phyloP scores from a whole-genome alignment of 179 eudicot species.

The Amaranthus tricolor region DNA sequence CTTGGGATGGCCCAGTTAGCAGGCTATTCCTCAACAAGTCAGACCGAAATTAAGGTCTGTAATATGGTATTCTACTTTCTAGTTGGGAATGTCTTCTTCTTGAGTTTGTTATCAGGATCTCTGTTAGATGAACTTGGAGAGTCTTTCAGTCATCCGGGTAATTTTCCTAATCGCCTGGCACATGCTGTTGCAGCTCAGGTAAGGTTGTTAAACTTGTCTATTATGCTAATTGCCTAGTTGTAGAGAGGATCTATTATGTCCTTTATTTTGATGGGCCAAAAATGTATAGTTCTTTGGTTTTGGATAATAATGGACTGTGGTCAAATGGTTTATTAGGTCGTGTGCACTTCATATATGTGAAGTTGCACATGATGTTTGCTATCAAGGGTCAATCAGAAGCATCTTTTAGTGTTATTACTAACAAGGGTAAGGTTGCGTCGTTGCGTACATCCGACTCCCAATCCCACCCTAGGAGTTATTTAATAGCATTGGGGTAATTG shows the following conservation, averaged over 20 bases:
- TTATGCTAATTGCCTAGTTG: not conserved
- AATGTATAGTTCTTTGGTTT: too few relatives aligned
- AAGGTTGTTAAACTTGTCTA: constrained; percentile 19
- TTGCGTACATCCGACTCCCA: too few relatives aligned
- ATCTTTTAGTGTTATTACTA: too few relatives aligned
- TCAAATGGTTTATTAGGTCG: too few relatives aligned
- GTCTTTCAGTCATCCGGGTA: constrained; percentile 64
- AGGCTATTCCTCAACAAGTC: constrained; percentile 70
- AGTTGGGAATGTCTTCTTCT: constrained; percentile 85
- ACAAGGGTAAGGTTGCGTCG: too few relatives aligned
- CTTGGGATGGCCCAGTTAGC: constrained; percentile 71
- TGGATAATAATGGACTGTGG: too few relatives aligned
- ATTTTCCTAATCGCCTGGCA: constrained; percentile 83
- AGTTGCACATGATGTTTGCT: too few relatives aligned
- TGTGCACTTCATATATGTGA: too few relatives aligned
- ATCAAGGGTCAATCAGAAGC: too few relatives aligned
- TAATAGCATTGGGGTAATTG: too few relatives aligned
- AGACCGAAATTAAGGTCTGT: constrained; percentile 76
- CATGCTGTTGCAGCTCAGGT: constrained; percentile 89
- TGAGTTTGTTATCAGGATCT: constrained; percentile 85
- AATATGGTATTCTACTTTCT: constrained; percentile 91
- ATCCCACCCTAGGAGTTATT: too few relatives aligned
- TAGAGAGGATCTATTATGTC: not conserved
- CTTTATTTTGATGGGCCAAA: not conserved
- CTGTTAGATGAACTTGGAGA: constrained; percentile 87